Evolutionary conservation across 1,284 basidiomycete species (phyloP).

Genomic region (Trichosporon sp.): DNA sequence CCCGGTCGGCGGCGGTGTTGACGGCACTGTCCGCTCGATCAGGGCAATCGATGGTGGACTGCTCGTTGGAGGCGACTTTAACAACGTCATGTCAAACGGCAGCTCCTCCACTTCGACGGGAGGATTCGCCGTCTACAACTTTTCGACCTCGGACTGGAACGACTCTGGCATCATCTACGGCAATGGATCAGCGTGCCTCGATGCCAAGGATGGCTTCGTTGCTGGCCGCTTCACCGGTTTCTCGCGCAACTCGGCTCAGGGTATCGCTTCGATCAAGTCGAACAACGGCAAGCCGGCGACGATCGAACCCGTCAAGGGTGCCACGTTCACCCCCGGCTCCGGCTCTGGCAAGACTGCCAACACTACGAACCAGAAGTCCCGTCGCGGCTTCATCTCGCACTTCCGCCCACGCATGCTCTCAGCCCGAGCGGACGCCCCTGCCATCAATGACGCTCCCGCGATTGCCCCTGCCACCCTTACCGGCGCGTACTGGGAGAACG

Average conservation of each 20-base stretch:
- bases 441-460: slow-evolving; percentile 60
- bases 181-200: slow-evolving; percentile 61
- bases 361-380: background rate
- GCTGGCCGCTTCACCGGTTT: slow-evolving; percentile 58
- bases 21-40: slow-evolving; percentile 71
- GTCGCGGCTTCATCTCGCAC: slow-evolving; percentile 20
- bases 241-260: slow-evolving; percentile 54
- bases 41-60: slow-evolving; percentile 61
- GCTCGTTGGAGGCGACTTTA: slow-evolving; percentile 76
- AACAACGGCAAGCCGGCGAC: slow-evolving; percentile 42
- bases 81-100: slow-evolving; percentile 59
- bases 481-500: slow-evolving; percentile 88
- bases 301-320: slow-evolving; percentile 42
- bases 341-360: slow-evolving; percentile 31
- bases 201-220: slow-evolving; percentile 61
- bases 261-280: slow-evolving; percentile 56
- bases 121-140: slow-evolving; percentile 79
- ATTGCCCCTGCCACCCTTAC: slow-evolving; percentile 79
- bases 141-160: slow-evolving; percentile 67
- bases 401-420: slow-evolving; percentile 28
- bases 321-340: slow-evolving; percentile 37
- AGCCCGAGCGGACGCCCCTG: slow-evolving; percentile 61
- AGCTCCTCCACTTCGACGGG: slow-evolving; percentile 59
- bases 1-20: slow-evolving; percentile 71
- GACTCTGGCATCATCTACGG: slow-evolving; percentile 73